Evolutionary conservation across 2,329 filamentous ascomycete genomes (phyloP).

Genomic region (Stachybotrys echinatus): DNA sequence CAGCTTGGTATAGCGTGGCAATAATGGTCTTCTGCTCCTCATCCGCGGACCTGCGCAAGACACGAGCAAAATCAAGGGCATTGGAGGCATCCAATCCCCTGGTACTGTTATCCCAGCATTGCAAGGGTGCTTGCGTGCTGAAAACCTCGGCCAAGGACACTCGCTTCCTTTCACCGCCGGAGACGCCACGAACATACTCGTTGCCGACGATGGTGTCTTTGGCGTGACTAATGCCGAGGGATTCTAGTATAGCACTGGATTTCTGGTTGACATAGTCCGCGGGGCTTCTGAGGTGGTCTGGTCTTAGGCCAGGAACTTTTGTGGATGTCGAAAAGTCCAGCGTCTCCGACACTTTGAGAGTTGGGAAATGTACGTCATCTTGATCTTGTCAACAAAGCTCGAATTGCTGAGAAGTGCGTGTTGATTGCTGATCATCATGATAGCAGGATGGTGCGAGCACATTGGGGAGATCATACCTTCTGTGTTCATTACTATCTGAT

Average conservation of each 20-base stretch:
- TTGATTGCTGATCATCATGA: not conserved
- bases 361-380: conserved; percentile 1
- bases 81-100: conserved; percentile 66
- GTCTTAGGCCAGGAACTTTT: not conserved
- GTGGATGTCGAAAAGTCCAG: not conserved
- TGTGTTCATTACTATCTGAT: conserved; percentile 1
- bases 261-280: not conserved
- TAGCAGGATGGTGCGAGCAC: not conserved
- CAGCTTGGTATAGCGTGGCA: conserved; percentile 63
- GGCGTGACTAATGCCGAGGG: conserved; percentile 1
- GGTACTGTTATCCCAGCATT: conserved; percentile 67
- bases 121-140: conserved; percentile 42
- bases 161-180: conserved; percentile 61
- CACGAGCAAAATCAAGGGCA: conserved; percentile 63
- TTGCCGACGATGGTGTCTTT: conserved; percentile 45
- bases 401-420: not conserved
- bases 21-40: conserved; percentile 60
- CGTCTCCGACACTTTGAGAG: not conserved
- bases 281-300: not conserved
- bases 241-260: not conserved
- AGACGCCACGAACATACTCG: conserved; percentile 54
- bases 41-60: conserved; percentile 55
- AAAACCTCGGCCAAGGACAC: conserved; percentile 66
- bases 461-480: not conserved
- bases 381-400: not conserved